Conservation (phyloP, 257 asterid species). For the Eustoma russellianum region DNA sequence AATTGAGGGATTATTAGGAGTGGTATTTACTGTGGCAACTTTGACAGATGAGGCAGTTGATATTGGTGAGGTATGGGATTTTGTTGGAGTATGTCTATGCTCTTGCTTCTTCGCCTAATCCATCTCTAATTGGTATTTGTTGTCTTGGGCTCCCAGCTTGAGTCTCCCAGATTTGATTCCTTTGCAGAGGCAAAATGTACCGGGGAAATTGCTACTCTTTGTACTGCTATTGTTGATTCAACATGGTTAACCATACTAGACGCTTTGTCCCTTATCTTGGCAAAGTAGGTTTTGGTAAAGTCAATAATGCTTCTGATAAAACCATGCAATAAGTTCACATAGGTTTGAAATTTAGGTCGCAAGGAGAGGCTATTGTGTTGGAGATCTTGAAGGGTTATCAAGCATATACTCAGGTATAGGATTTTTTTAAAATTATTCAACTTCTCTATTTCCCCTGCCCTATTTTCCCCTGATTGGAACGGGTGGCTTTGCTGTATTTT, state of each 20-base stretch:
- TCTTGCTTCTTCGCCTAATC: constrained; percentile 8
- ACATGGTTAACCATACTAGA: constrained; percentile 89
- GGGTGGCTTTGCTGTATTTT: background rate
- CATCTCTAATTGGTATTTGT: constrained; percentile 16
- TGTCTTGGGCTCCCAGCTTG: constrained; percentile 61
- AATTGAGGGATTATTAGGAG: constrained; percentile 92
- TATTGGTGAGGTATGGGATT: constrained; percentile 73
- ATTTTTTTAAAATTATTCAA: background rate
- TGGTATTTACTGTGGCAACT: constrained; percentile 91
- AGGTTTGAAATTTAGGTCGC: constrained; percentile 49
- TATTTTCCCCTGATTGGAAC: background rate
- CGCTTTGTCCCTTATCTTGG: constrained; percentile 81
- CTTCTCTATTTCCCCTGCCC: background rate
- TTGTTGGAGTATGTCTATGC: constrained; percentile 3
- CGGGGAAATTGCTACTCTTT: constrained; percentile 72
- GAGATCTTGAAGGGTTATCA: constrained; percentile 98
- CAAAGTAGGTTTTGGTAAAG: constrained; percentile 49
- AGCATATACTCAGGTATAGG: constrained; percentile 89
- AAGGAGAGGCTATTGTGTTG: constrained; percentile 96
- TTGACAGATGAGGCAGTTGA: constrained; percentile 96
- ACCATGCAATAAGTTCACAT: constrained; percentile 16
- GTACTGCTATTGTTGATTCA: constrained; percentile 85
- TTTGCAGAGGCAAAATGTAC: constrained; percentile 50
- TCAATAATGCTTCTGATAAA: constrained; percentile 4
- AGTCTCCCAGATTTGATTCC: constrained; percentile 79